Evolutionary conservation across 495 filamentous ascomycete species (phyloP).

Genomic region (Polyplosphaeria fusca): DNA sequence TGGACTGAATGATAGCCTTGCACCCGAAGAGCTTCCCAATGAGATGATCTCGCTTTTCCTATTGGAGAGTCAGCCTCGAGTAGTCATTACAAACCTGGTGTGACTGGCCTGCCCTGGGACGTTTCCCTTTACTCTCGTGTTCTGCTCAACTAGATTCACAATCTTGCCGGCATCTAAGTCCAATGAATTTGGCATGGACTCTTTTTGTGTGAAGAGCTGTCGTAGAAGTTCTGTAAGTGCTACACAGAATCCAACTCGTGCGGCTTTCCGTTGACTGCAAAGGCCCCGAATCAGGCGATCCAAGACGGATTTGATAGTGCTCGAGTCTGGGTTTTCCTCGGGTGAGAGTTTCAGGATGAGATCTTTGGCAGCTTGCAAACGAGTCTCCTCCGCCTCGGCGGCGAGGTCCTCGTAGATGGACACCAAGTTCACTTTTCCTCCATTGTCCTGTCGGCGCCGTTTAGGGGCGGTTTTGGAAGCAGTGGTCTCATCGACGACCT

Average conservation of each 20-base stretch:
- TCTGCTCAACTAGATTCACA: constrained; percentile 63
- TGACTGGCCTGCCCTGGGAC: constrained; percentile 57
- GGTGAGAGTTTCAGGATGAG: constrained; percentile 41
- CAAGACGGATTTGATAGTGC: constrained; percentile 41
- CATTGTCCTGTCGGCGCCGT: constrained; percentile 31
- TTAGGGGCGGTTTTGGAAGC: constrained; percentile 10
- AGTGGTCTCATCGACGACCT: constrained; percentile 4
- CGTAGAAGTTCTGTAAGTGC: constrained; percentile 78
- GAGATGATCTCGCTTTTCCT: constrained; percentile 81
- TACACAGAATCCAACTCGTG: constrained; percentile 85
- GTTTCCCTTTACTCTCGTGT: constrained; percentile 62
- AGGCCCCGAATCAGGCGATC: constrained; percentile 78
- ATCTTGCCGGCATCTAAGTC: constrained; percentile 12
- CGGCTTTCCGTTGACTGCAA: constrained; percentile 84
- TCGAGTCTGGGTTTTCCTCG: constrained; percentile 21
- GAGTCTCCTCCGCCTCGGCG: constrained; percentile 41
- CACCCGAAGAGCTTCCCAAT: constrained; percentile 85
- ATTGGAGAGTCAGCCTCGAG: too few species aligned
- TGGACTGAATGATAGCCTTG: constrained; percentile 76
- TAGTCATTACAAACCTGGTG: too few species aligned
- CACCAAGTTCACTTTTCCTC: constrained; percentile 34
- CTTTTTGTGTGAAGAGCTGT: constrained; percentile 51
- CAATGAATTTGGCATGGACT: constrained; percentile 3
- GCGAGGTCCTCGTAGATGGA: constrained; percentile 37
- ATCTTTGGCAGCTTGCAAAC: constrained; percentile 44